Base-by-base conservation (phyloP, 2,329 filamentous ascomycete species). In the Exophiala calicioides region DNA sequence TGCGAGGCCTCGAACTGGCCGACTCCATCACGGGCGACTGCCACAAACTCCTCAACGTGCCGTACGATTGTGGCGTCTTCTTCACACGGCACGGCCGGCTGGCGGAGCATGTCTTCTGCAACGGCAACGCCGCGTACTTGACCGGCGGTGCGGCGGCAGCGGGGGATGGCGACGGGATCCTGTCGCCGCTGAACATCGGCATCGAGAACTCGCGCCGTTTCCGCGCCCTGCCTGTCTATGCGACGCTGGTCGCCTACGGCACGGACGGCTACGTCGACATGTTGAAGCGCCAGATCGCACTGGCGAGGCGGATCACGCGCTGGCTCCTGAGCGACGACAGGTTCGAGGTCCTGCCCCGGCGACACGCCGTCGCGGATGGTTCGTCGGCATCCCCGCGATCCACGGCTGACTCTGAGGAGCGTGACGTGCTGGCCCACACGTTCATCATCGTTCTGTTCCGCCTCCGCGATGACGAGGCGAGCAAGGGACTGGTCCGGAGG, bases 31-130 rank as follows among this genome's bases (percentile, higher is more conserved):
- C 88, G 0, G 84, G 86, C 2, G 90, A 96, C 60, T 86, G 80
- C 0, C 91, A 97, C 67, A 96, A 96, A 63, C 70, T 95, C n/a
- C 77, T 97, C 51, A 96, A 96, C 58, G 89, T 95, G 34, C 90
- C 91, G 0, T 96, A 96, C 60, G 91, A 96, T 66, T 90, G 85
- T 60, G 91, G 90, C 32, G 85, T 96, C 67, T 94, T 95, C 75
- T 80, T 95, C 58, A 88, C 84, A 40, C 80, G 82, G 13, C 79
- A 86, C 52, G 69, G 78, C 5, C 2, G 6, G 15, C 70, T 80
- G 9, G 77, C 85, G 1, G 72, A 75, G 21, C 68, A 77, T 3
- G 83, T 90, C 7, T 95, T 91, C 67, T 76, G 80, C 50, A 96
- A 96, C 67, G 81, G 88, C 23, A 90, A 90, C 63, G 90, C 91